Base-by-base conservation (phyloP, 441 rosid genomes). In the Daphne laureola region DNA sequence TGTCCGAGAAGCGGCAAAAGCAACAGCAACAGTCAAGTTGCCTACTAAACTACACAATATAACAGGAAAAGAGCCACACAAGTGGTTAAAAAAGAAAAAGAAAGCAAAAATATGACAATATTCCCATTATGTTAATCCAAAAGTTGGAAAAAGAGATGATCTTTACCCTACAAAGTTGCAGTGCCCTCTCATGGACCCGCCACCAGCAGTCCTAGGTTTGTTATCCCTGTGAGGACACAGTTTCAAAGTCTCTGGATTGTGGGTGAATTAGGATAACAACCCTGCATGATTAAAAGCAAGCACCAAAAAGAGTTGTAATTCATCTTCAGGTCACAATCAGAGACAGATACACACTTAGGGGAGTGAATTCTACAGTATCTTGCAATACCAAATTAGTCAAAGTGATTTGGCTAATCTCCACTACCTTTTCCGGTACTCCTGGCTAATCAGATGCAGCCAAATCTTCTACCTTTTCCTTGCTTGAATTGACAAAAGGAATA, bases 401-500 rank as follows among this genome's bases (percentile, higher is more conserved):
- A 41, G 17, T 41, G 35, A 15, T 49, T 58, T 51, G 14, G 21
- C 43, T 38, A 26, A 26, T 36, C 38, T 60, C 55, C 31, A 17
- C 55, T 0, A 14, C 23, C 43, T 13, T 35, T 51, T 36, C 8
- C 43, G 8, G 14, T 9, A 51, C 11, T 11, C 23, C 52, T 18
- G 52, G 26, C 52, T 31, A 49, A 21, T 49, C 52, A 49, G 14
- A 21, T 3, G 52, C 14, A 18, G 31, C 23, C 52, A 49, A 14
- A 23, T 21, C 14, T 2, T 11, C 21, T 0, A 4, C 17, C 23
- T 35, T n/a, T 27, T 27, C 11, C 54, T 5, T n/a, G 17, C 17
- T 51, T 8, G 41, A 51, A 35, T 6, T 31, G 36, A 31, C 36
- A 31, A 8, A 31, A 31, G 9, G 36, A 5, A 5, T 14, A 31